Percentiles rank a stretch among this genome's conserved stretches.
Evolutionary conservation across 768 basidiomycete species (phyloP).

Genomic region (Dentipellis fragilis): DNA sequence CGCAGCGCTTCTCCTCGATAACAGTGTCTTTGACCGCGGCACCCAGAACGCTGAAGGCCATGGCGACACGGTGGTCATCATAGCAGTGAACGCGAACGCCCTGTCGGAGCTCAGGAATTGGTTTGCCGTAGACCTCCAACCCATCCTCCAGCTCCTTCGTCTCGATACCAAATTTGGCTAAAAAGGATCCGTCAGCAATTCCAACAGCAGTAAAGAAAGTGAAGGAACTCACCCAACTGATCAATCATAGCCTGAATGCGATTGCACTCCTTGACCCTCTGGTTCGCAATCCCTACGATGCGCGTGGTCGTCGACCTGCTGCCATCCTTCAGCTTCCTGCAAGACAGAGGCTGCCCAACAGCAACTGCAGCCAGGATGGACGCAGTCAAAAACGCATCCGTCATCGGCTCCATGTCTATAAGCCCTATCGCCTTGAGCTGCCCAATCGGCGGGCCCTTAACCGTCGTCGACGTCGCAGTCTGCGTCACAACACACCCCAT

Average conservation of each 20-base stretch:
- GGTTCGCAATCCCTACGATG: constrained; percentile 93
- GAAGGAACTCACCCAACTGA: constrained; percentile 61
- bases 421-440: constrained; percentile 74
- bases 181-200: not conserved
- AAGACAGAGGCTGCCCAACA: constrained; percentile 30
- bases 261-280: constrained; percentile 97
- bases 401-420: constrained; percentile 99
- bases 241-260: constrained; percentile 96
- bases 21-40: constrained; percentile 64
- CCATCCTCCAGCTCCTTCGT: constrained; percentile 91
- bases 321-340: constrained; percentile 31
- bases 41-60: constrained; percentile 91
- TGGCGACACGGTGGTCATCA: constrained; percentile 97
- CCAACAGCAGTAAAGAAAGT: not conserved
- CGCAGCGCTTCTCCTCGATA: constrained; percentile 93
- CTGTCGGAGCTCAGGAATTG: constrained; percentile 46
- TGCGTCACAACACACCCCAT: constrained; percentile 94
- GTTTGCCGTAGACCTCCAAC: constrained; percentile 77
- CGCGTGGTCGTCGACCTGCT: constrained; percentile 43
- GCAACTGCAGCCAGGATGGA: constrained; percentile 86
- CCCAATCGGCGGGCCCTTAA: constrained; percentile 79
- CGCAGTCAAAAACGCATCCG: constrained; percentile 96
- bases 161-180: constrained; percentile 91
- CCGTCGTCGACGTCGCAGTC: constrained; percentile 82
- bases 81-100: constrained; percentile 90